Evolutionary conservation across 1,284 basidiomycete species (phyloP).

Genomic region (Limonomyces culmigenus): DNA sequence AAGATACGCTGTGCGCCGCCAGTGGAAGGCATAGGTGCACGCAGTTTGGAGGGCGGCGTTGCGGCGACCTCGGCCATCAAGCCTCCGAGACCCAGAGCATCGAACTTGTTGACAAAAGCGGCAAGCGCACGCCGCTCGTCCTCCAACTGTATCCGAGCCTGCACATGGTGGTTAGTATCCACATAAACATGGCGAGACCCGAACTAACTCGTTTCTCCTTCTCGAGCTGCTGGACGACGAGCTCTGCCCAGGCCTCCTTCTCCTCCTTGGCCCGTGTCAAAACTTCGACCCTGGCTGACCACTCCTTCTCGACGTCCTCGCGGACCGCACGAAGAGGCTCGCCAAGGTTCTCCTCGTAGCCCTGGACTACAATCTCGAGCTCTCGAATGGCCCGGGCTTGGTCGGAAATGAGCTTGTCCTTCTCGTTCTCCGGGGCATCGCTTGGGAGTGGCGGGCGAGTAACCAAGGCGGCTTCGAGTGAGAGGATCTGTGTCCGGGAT

Average conservation of each 20-base stretch:
- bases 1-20: slow-evolving; percentile 33
- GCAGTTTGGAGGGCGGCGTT: slow-evolving; percentile 19
- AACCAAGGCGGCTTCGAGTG: slow-evolving; percentile 53
- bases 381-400: slow-evolving; percentile 55
- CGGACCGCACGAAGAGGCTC: slow-evolving; percentile 56
- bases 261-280: slow-evolving; percentile 45
- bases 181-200: slow-evolving; percentile 2
- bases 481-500: slow-evolving; percentile 67
- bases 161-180: slow-evolving; percentile 8
- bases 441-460: slow-evolving; percentile 41
- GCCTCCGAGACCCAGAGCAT: slow-evolving; percentile 37
- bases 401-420: slow-evolving; percentile 51
- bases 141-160: slow-evolving; percentile 42
- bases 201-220: slow-evolving; percentile 47
- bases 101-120: slow-evolving; percentile 63
- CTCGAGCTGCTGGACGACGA: slow-evolving; percentile 53
- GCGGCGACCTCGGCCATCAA: slow-evolving; percentile 14
- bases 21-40: slow-evolving; percentile 26
- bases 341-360: slow-evolving; percentile 55
- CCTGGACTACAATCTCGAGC: slow-evolving; percentile 49
- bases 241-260: slow-evolving; percentile 52
- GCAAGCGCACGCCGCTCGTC: slow-evolving; percentile 58
- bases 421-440: slow-evolving; percentile 46
- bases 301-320: slow-evolving; percentile 74
- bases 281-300: slow-evolving; percentile 40